Conservation (phyloP, 1,284 basidiomycete species). For the Coniferiporia sulphurascens region DNA sequence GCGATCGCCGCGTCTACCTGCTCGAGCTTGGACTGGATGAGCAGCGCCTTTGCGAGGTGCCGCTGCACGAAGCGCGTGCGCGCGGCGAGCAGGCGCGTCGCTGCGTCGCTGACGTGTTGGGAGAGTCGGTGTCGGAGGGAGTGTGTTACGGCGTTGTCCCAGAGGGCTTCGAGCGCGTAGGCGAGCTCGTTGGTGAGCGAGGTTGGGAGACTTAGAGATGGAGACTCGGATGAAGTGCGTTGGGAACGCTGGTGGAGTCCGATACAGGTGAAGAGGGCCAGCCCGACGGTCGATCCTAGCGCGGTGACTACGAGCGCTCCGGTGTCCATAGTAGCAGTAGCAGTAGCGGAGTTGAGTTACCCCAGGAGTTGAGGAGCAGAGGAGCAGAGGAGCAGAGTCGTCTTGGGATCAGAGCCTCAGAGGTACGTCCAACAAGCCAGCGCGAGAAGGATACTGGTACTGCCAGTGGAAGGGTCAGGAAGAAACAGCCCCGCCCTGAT, state of each 20-base stretch:
- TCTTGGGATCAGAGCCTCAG: too few species aligned
- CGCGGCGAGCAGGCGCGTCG: background rate
- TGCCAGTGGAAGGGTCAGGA: too few species aligned
- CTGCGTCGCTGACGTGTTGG: too few species aligned
- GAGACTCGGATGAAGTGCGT: background rate
- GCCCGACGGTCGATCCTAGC: conserved; percentile 1
- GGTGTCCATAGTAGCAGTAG: background rate
- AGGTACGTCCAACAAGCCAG: too few species aligned
- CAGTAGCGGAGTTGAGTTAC: background rate
- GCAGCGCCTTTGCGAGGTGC: background rate
- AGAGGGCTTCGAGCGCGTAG: background rate
- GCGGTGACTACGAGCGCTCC: background rate
- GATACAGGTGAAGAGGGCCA: background rate
- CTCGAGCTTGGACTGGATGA: background rate
- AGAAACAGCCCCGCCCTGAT: too few species aligned
- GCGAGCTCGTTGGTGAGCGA: background rate
- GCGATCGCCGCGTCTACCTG: background rate
- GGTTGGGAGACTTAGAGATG: too few species aligned
- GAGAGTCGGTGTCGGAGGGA: too few species aligned
- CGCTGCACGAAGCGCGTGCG: background rate
- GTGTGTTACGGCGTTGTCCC: background rate
- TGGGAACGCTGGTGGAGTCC: background rate
- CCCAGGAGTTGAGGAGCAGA: background rate
- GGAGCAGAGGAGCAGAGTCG: too few species aligned
- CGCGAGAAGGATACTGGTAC: too few species aligned